Evolutionary conservation across 331 rosid species (phyloP).

Genomic region (Acacia pycnantha): DNA sequence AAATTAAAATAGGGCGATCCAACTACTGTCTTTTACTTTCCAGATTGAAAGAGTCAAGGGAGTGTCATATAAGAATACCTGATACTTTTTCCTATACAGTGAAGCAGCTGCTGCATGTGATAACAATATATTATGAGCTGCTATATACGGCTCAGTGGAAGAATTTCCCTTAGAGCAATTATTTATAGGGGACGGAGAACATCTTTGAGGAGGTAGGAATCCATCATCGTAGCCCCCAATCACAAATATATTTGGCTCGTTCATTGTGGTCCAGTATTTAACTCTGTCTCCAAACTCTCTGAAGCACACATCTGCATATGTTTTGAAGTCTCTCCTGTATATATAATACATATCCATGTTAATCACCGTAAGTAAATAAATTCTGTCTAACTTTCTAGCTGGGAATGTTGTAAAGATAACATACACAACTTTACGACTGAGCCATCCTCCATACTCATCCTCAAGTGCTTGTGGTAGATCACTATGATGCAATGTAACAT

Average conservation of each 20-base stretch:
- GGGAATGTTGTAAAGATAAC: conserved; percentile 13
- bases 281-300: conserved; percentile 49
- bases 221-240: conserved; percentile 39
- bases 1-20: neutral
- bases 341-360: neutral
- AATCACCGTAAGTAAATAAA: neutral
- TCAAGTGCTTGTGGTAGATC: conserved; percentile 67
- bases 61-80: conserved; percentile 19
- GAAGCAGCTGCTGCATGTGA: conserved; percentile 52
- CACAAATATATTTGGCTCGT: conserved; percentile 41
- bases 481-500: conserved; percentile 50
- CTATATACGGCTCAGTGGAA: conserved; percentile 60
- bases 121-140: conserved; percentile 51
- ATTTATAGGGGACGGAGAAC: conserved; percentile 35
- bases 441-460: conserved; percentile 68
- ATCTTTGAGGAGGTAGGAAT: conserved; percentile 34
- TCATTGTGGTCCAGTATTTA: conserved; percentile 46
- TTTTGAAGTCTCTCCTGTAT: conserved; percentile 45
- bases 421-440: conserved; percentile 48
- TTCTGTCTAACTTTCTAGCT: neutral
- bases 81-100: conserved; percentile 44
- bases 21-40: neutral
- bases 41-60: neutral
- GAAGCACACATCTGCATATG: conserved; percentile 46
- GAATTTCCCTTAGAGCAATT: conserved; percentile 58